Evolutionary conservation across 768 basidiomycete genomes (phyloP), one percentile per base, ranked within the genome.

Genomic region (Hypholoma sublateritium): DNA sequence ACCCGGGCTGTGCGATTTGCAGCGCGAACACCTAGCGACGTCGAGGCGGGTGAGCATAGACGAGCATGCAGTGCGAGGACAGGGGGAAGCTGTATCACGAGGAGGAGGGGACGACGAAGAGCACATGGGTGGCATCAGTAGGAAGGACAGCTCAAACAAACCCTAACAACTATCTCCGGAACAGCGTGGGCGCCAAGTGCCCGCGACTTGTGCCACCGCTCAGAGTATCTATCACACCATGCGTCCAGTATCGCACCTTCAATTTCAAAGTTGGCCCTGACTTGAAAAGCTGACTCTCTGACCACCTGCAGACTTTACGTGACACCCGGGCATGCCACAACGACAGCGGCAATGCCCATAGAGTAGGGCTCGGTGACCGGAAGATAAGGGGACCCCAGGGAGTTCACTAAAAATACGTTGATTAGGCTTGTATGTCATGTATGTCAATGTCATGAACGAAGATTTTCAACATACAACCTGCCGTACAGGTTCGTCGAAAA

Each of bases 41-140:
- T 32, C 28, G 28, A 5, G 28, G 28, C 28, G 9, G 28, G n/a
- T n/a, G n/a, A n/a, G 17, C 2, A 19, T 45, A 4, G 5, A 45
- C 25, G 24, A 12, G 45, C 17, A 22, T n/a, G 21, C 5, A 28
- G 14, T 19, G 7, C 19, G 14, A 12, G 46, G 25, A 28, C 46
- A 25, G 46, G 16, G 17, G 13, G 16, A 47, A 22, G 46, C 21
- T 13, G 25, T 28, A 50, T 56, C 60, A 62, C 54, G 60, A 58
- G 60, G 56, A 48, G 57, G 22, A 24, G 48, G 39, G 53, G 60
- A 57, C 53, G 44, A 46, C 32, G 55, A 55, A 49, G 53, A 60
- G 59, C 65, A 66, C 62, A 66, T 66, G 65, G 62, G 41, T 22
- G 16, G 61, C 42, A 57, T 62, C 52, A 62, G 47, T 52, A 34